Conservation (phyloP, 1,284 basidiomycete species). For the Macrocystidia cucumis region DNA sequence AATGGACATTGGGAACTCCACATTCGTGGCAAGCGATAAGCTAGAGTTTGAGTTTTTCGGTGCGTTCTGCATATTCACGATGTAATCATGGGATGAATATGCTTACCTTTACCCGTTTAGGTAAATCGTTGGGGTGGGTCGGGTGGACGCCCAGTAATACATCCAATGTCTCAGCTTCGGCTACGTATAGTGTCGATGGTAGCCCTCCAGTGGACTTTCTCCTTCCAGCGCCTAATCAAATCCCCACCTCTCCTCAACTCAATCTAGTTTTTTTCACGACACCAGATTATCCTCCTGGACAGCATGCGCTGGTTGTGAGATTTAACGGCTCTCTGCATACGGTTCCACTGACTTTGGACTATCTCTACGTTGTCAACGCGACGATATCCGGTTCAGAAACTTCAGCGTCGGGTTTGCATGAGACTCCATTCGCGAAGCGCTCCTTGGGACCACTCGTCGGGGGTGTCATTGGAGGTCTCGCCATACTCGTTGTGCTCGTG, state of each 20-base stretch:
- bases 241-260: constrained; percentile 8
- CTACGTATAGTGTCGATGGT: constrained; percentile 17
- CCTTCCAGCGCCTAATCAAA: constrained; percentile 10
- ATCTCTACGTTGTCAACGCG: constrained; percentile 6
- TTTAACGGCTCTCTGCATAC: constrained; percentile 11
- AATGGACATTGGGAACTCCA: too few species aligned
- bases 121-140: constrained; percentile 13
- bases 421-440: too few species aligned
- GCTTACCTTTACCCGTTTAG: too few species aligned
- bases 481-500: too few species aligned
- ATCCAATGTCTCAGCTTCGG: constrained; percentile 11
- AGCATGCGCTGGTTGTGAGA: constrained; percentile 15
- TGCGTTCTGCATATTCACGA: too few species aligned
- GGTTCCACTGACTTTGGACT: constrained; percentile 15
- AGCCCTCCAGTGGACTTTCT: constrained; percentile 13
- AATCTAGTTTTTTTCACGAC: constrained; percentile 17
- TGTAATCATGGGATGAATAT: too few species aligned
- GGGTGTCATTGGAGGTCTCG: too few species aligned
- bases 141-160: constrained; percentile 14
- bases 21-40: too few species aligned
- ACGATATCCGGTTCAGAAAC: too few species aligned
- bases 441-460: too few species aligned
- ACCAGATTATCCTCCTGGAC: constrained; percentile 9
- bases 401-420: too few species aligned
- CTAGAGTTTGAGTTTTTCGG: too few species aligned